Base-by-base conservation (phyloP, 208 protist genomes). In the Zelonia costaricensis region DNA sequence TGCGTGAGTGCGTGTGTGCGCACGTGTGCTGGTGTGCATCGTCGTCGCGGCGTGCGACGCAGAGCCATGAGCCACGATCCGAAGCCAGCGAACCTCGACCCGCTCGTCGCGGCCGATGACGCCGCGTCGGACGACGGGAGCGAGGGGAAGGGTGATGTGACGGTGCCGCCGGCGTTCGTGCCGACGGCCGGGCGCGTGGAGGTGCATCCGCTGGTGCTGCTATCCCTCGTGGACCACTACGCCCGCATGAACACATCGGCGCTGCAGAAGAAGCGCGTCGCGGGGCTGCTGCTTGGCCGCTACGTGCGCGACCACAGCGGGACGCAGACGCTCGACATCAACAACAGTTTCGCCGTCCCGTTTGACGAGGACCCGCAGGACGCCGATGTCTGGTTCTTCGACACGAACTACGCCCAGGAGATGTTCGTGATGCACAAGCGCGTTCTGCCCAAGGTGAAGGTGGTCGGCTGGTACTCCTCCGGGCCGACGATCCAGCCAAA, bases 381-480 rank as follows among this genome's bases (percentile, higher is more conserved):
- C 60, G 87, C 92, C 1, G 90, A 92, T 47, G 97, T 99, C 59
- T 99, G 98, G 98, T 99, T 99, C 80, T 86, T 99, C 20, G 98
- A 99, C 87, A 94, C 80, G 5, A 94, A 93, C 72, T 96, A 95
- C 70, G 86, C 88, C 0, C 84, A 97, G 80, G 92, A 98, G 47
- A 99, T 99, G 98, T 99, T 95, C 58, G 57, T 51, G 23, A 99
- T 99, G 98, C 98, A 99, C 77, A 94, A 96, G 45, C 99, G 99
- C 76, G 98, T 99, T 35, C 97, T 98, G 85, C 97, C 98, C n/a
- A 74, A 88, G 57, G 97, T 99, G 60, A 91, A 88, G 66, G 88
- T 99, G 36, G 97, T 99, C 13, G 99, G 99, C 20, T 99, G 99
- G 99, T 99, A 99, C 83, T 98, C 95, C 62, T 99, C 98, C 36